Evolutionary conservation across 2,329 filamentous ascomycete species (phyloP), one percentile per base, ranked within the genome.

Genomic region (Penicillium capsulatum): DNA sequence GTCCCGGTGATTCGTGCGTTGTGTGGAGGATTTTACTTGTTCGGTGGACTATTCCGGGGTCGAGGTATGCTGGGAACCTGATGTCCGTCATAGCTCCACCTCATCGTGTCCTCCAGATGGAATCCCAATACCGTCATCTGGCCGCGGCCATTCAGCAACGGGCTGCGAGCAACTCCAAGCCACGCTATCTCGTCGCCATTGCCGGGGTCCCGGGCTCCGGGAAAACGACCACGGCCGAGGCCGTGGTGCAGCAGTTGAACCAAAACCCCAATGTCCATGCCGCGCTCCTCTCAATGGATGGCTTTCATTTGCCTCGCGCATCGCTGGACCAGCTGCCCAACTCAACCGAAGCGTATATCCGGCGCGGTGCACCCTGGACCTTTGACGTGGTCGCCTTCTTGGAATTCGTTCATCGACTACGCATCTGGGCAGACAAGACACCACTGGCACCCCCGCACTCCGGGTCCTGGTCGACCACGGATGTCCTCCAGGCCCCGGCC

Each of bases 321-420:
- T 44, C 43, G 11, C 47, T 67, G 6, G 58, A 64, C 31, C 36
- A 38, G 3, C 48, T 67, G 7, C 59, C 61, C 3, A 57, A 67
- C 27, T 42, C 54, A 3, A 48, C 50, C 26, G 58, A 65, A 36
- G 62, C 65, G 10, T 55, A 64, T 32, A 40, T 53, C 3, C 58
- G 64, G 8, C 60, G 65, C 19, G 65, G 65, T 2, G 61, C 62
- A 7, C 62, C 59, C 1, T 68, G 61, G 58, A 67, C 65, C 0
- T 68, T 67, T 30, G 57, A 68, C 31, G 54, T 58, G 0, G 16
- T 36, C 2, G 46, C 51, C 0, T 60, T 67, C 19, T 31, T 65
- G 1, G 17, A 31, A 0, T 61, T 67, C 24, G 31, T 67, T 8
- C 31, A 36, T 15, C 11, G 16, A 2, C 50, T 66, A 1, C 54